These are phyloP conservation scores for Didymella lethalis DNA, from an alignment of 2,329 filamentous ascomycete species.

Conservation along the genomic window DNA sequence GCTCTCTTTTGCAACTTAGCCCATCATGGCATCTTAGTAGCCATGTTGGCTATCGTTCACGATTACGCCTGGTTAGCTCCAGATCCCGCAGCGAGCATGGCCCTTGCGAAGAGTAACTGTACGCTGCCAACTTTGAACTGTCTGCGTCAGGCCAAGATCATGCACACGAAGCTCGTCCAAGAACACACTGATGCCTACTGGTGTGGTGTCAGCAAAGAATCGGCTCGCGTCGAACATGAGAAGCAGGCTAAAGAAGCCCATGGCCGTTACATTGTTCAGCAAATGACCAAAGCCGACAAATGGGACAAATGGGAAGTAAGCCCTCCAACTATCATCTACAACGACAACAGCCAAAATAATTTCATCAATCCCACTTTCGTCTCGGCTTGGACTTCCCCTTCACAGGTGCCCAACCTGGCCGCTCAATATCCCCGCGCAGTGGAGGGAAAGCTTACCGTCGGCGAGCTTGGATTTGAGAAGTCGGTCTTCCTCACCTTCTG, in stretches of 20 bases:
- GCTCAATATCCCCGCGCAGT: not conserved
- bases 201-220: not conserved
- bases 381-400: not conserved
- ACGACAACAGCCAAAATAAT: not conserved
- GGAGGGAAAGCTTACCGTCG: not conserved
- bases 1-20: not conserved
- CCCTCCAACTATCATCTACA: conserved; percentile 3
- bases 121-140: not conserved
- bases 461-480: not conserved
- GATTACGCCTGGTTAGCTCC: conserved; percentile 1
- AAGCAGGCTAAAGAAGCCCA: conserved; percentile 1
- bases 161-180: not conserved
- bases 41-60: not conserved
- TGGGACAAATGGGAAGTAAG: conserved; percentile 13
- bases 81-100: conserved; percentile 1
- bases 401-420: not conserved
- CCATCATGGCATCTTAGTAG: not conserved
- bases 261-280: not conserved
- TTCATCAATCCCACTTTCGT: not conserved
- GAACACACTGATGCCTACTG: conserved; percentile 4
- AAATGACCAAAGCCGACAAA: conserved; percentile 10
- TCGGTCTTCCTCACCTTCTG: not conserved
- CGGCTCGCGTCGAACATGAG: conserved; percentile 1
- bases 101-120: not conserved
- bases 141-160: not conserved